Evolutionary conservation across 2,329 filamentous ascomycete genomes (phyloP).

Genomic region (Penicillium olsonii): DNA sequence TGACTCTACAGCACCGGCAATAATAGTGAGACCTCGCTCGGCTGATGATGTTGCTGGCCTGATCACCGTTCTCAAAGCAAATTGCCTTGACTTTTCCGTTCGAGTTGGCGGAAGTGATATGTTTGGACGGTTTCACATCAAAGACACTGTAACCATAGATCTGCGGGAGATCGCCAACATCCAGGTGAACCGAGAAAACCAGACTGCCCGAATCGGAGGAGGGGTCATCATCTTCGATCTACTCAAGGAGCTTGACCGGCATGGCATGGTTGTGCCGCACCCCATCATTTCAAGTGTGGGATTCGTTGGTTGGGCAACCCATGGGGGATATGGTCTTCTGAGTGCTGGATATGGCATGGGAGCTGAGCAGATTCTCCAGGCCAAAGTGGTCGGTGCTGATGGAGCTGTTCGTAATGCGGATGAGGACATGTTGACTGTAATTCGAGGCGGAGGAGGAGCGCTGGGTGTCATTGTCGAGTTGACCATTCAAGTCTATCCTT

Average conservation of each 20-base stretch:
- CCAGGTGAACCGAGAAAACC: constrained; percentile 24
- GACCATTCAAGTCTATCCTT: constrained; percentile 42
- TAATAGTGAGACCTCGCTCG: constrained; percentile 29
- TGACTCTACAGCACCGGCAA: constrained; percentile 10
- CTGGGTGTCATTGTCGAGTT: constrained; percentile 46
- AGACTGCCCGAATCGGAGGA: constrained; percentile 39
- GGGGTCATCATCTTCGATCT: constrained; percentile 37
- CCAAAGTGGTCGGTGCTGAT: constrained; percentile 41
- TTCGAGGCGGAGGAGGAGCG: constrained; percentile 44
- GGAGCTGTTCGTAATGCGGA: constrained; percentile 43
- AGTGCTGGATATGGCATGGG: constrained; percentile 36
- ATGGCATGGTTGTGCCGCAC: constrained; percentile 31
- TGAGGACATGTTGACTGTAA: constrained; percentile 38
- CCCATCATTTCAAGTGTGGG: constrained; percentile 33
- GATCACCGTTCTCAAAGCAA: constrained; percentile 17
- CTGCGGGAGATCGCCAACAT: constrained; percentile 40
- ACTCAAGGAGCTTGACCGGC: constrained; percentile 25
- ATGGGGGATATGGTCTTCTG: constrained; percentile 42
- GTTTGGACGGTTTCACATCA: constrained; percentile 32
- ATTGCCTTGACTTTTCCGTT: constrained; percentile 29
- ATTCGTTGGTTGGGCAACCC: constrained; percentile 41
- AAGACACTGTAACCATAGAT: constrained; percentile 39
- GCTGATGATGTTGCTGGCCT: constrained; percentile 28
- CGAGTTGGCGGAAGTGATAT: constrained; percentile 42
- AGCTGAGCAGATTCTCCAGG: constrained; percentile 43